Evolutionary conservation across 352 stramenopile species (phyloP).

Genomic region (Pythium dissotocum): DNA sequence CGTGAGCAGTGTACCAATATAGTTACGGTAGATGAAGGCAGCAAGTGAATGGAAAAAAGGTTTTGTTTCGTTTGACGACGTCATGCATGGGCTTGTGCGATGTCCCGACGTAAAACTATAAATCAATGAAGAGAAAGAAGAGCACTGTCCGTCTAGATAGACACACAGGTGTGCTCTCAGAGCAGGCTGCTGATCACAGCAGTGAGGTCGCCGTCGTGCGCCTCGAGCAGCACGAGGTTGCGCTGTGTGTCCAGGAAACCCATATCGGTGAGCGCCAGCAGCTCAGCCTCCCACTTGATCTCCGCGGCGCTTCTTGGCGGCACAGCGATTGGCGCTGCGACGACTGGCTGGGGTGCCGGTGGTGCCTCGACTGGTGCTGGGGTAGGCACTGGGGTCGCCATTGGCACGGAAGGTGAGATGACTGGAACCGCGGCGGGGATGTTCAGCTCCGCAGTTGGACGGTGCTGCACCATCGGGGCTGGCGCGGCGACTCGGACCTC

Average conservation of each 20-base stretch:
- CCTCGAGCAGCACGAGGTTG: slow-evolving; percentile 57
- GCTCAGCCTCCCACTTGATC: slow-evolving; percentile 44
- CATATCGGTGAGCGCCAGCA: slow-evolving; percentile 64
- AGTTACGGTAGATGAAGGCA: background rate
- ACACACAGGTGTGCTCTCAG: slow-evolving; percentile 11
- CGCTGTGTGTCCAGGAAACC: slow-evolving; percentile 60
- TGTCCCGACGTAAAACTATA: slow-evolving; percentile 1
- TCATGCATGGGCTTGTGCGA: background rate
- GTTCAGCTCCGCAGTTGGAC: slow-evolving; percentile 15
- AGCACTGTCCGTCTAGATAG: background rate
- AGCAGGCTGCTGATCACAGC: slow-evolving; percentile 61
- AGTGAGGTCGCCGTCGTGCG: slow-evolving; percentile 65
- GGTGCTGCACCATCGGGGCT: slow-evolving; percentile 15
- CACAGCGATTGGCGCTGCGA: background rate
- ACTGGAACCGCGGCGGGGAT: slow-evolving; percentile 20
- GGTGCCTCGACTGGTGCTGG: background rate
- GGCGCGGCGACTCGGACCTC: slow-evolving; percentile 26
- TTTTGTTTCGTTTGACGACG: slow-evolving; percentile 1
- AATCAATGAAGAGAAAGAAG: slow-evolving; percentile 9
- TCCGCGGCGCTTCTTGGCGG: slow-evolving; percentile 37
- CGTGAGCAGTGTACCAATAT: slow-evolving; percentile 16
- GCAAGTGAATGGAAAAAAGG: background rate
- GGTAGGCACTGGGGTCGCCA: background rate
- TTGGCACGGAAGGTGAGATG: background rate
- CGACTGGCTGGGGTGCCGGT: background rate